Evolutionary conservation across 176 grass and related monocot species (phyloP), one percentile per base, ranked within the genome.

Genomic region (Chrysopogon serrulatus): DNA sequence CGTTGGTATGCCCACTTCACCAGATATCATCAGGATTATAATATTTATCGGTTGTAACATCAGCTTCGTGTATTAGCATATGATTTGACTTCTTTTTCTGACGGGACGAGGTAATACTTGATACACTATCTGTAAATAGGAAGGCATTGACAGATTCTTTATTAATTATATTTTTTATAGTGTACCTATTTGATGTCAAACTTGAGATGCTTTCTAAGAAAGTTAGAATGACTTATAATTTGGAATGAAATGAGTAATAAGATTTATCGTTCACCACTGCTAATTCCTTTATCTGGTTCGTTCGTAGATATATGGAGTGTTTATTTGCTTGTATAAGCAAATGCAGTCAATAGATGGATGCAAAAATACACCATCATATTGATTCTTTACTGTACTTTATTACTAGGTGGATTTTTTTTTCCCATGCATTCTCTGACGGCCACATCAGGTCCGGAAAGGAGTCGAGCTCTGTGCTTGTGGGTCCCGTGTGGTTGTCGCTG

Each of bases 61-160:
- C 21, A 71, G 27, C 37, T 79, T 71, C 10, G 4, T 61, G 18
- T 75, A 49, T 32, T 64, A 42, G 15, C 78, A 56, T 61, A 72
- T 40, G 19, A 18, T 63, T 48, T 74, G 16, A 23, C 49, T 24
- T 89, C 10, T 73, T 70, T 76, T 76, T 40, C 27, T 41, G 40
- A 53, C 53, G 32, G 68, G 62, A 51, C 51, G 64, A 9, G 31
- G 4, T 32, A 32, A 1, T 85, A 32, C 60, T 28, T 33, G 77
- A 30, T 41, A 33, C 51, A 69, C 82, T 51, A 26, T 70, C 14
- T 51, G 87, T 76, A 70, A 63, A 81, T 89, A 85, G 77, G 76
- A 89, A 76, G 33, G 10, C 76, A 32, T 71, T 62, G 13, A 32
- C 61, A 79, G 75, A 57, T 47, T n/a, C n/a, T n/a, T n/a, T n/a